Evolutionary conservation across 2,329 filamentous ascomycete species (phyloP), one percentile per base, ranked within the genome.

Genomic region (Pochonia chlamydosporia): DNA sequence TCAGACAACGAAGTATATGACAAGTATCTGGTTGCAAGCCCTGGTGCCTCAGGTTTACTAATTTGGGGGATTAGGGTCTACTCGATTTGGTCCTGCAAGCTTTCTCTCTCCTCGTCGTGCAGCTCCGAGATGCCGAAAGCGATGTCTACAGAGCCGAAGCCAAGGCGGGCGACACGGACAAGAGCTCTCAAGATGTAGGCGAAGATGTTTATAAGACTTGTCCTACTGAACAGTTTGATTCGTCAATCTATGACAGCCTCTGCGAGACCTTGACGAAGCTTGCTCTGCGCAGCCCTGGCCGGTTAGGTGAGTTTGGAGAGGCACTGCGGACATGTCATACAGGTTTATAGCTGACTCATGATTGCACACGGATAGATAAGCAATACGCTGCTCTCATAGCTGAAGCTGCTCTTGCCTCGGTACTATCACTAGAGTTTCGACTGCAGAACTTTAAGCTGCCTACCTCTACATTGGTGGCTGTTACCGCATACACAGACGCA

Each of bases 401-500:
- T 5, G 64, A 66, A 50, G 53, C 54, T 16, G 55, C 50, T 2
- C 49, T 66, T 9, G 61, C 59, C 3, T 59, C 56, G 30, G 49
- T 72, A 3, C 31, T 49, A 3, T 25, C 59, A 3, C 49, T 70
- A 8, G 52, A 52, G 5, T 52, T 52, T 11, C 26, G 8, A 11
- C 35, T 44, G 14, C 39, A 43, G 2, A 20, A 45, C 5, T 5
- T 9, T 9, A 31, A 14, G 16, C 45, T 58, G 4, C 49, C 56
- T 9, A 52, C 53, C 16, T 39, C 46, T 35, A 47, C 51, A 25
- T 58, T 73, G 4, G 45, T 71, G 20, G 55, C 53, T 28, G 28
- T 68, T 11, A 54, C 62, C 14, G 59, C 66, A 3, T 60, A 64
- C 42, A 64, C 61, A 11, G 53, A 69, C 37, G 11, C 52, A 5